Evolutionary conservation across 73 alveolate genomes (phyloP).

Genomic region (Blepharisma japonicum): DNA sequence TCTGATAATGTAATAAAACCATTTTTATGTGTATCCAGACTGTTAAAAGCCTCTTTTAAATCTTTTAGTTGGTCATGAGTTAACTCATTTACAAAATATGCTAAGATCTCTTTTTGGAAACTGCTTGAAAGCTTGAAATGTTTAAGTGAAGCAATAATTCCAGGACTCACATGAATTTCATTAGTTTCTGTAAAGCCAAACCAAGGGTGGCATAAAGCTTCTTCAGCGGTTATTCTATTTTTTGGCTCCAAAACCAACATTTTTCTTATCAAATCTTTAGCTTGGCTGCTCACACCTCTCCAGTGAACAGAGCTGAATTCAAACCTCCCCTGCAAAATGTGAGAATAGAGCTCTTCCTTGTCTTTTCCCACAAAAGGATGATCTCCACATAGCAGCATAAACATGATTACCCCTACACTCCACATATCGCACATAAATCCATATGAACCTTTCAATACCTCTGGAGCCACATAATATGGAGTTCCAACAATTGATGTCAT

Average conservation of each 20-base stretch:
- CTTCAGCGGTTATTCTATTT: too few species aligned
- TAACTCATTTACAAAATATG: not conserved
- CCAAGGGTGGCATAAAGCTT: too few species aligned
- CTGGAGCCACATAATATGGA: slow-evolving; percentile 55
- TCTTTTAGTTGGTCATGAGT: not conserved
- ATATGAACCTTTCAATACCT: slow-evolving; percentile 42
- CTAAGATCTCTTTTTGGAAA: not conserved
- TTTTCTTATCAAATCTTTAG: too few species aligned
- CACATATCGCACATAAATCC: slow-evolving; percentile 53
- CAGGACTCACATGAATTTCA: too few species aligned
- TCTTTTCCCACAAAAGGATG: slow-evolving; percentile 49
- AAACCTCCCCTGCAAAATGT: not conserved
- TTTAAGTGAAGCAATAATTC: too few species aligned
- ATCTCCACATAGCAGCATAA: slow-evolving; percentile 39
- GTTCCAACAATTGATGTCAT: slow-evolving; percentile 40
- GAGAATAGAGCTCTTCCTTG: slow-evolving; percentile 30
- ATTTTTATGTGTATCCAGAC: not conserved
- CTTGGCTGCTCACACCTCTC: too few species aligned
- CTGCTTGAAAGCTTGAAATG: not conserved
- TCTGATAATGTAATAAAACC: not conserved
- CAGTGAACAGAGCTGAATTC: too few species aligned
- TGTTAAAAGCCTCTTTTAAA: not conserved
- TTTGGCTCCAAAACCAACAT: too few species aligned
- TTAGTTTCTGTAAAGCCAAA: too few species aligned
- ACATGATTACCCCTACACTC: slow-evolving; percentile 46